Base-by-base conservation (phyloP, 1,284 basidiomycete species). In the Ustilago cynodontis region DNA sequence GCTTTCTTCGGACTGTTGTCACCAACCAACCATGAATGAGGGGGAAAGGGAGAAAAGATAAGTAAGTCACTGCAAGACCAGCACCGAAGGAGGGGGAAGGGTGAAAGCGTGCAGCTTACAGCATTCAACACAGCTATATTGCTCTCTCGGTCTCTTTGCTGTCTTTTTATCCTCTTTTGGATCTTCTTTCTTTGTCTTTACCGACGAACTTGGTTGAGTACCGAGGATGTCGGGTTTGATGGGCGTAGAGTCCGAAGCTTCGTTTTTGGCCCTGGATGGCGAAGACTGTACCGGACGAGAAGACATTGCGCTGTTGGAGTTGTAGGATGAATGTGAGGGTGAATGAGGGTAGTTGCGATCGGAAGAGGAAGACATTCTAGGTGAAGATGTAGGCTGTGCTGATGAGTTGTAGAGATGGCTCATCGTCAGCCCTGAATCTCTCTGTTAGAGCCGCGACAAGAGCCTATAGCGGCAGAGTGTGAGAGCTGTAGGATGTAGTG, bases 121-220 rank as follows among this genome's bases (percentile, higher is more conserved):
- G 67, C 75, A 77, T 33, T 77, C 75, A 31, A 73, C 75, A 24
- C 75, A 77, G 61, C 75, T 77, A 33, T 77, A 77, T 60, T 77
- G 75, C 31, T 77, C 75, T 20, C 75, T 58, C 13, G 75, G 75
- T 35, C 75, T 33, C 43, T 77, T 77, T 9, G 71, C 52, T 2
- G 56, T 29, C 37, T 65, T 73, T n/a, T 67, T 73, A 8, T 77
- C 75, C 3, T 73, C 66, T 22, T 58, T 61, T 50, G 3, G 47
- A 3, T 71, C 63, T 16, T 65, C 54, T 33, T 61, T 65, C 9
- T 54, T 55, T 9, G 55, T 7, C 39, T 63, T 63, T 1, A 60
- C 56, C 0, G 69, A 35, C 6, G 64, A 59, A n/a, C 50, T 10
- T 13, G 24, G 24, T 18, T 28, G 26, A 13, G 29, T 58, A 50